Evolutionary conservation across 208 protist species (phyloP), one percentile per base, ranked within the genome.

Genomic region (Trypanosoma theileri): DNA sequence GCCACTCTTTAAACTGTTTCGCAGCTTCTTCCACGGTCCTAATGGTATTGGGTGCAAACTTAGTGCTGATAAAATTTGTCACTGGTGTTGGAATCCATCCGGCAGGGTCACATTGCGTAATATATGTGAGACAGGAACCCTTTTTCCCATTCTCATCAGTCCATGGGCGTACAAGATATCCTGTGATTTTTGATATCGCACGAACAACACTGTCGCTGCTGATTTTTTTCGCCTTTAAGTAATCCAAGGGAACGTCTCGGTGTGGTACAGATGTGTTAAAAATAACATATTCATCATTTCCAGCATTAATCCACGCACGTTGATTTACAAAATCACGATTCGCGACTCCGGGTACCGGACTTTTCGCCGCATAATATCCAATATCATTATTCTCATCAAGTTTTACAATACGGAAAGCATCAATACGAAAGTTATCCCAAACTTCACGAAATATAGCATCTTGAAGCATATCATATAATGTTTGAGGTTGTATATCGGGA

Each of bases 321-420:
- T 97, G 93, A 66, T 95, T 96, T 50, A 96, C 86, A 80, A 97
- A 96, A 65, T 97, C 93, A 51, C 93, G 86, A 46, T 87, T 89
- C 2, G 82, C 60, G 19, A 96, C 84, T 16, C 87, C 69, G 54
- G 81, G 73, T 46, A 90, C 59, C 7, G 89, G 90, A n/a, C 80
- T 84, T 66, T 88, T 92, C 0, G 77, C 90, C 1, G 88, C 89
- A 70, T 97, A 97, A 80, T 97, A 97, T 56, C 93, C 90, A 41
- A 97, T 90, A 61, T 97, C 93, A n/a, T 91, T 94, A 22, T 71
- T 82, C 10, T 64, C 9, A 60, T 90, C 73, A 59, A 97, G 58
- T 22, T 75, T 69, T 11, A 80, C 77, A 50, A 97, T 81, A 53
- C 84, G 79, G 57, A 89, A 94, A 3, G 85, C 88, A 65, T 93